Conservation (phyloP, 768 basidiomycete species). For the Leccinum broughii region DNA sequence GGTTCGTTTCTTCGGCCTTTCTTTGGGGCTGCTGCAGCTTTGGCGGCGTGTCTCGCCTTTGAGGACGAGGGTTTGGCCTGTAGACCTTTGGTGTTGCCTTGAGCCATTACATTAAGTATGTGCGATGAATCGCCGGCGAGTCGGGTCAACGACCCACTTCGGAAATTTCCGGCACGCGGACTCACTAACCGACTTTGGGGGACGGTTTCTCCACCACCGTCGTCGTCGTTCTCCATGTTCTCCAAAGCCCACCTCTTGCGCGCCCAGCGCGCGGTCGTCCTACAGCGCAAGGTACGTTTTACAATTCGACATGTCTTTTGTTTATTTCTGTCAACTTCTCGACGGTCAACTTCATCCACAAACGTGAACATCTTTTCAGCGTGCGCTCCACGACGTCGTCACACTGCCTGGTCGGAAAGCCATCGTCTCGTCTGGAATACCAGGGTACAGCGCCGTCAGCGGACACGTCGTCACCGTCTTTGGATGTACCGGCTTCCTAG, state of each 20-base stretch:
- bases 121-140: neutral
- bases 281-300: constrained; percentile 45
- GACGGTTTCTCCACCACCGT: constrained; percentile 9
- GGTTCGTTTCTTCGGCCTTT: constrained; percentile 79
- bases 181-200: constrained; percentile 2
- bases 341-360: neutral
- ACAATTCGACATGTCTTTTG: neutral
- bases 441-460: constrained; percentile 83
- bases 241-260: constrained; percentile 49
- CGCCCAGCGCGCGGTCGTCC: constrained; percentile 50
- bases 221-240: constrained; percentile 37
- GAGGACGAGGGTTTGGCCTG: constrained; percentile 50
- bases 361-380: constrained; percentile 41
- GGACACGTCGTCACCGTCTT: constrained; percentile 97
- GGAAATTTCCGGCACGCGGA: constrained; percentile 28
- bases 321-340: neutral
- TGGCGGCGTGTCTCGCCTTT: constrained; percentile 55
- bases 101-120: constrained; percentile 50
- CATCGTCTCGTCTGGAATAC: constrained; percentile 72
- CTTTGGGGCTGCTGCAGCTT: constrained; percentile 69
- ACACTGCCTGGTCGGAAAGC: constrained; percentile 61
- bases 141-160: constrained; percentile 3
- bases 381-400: constrained; percentile 72
- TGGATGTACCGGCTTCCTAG: constrained; percentile 94
- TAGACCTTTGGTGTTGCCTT: constrained; percentile 85